phyloP scores from a whole-genome alignment of 176 grass and related monocot species.

The Raddia distichophylla region DNA sequence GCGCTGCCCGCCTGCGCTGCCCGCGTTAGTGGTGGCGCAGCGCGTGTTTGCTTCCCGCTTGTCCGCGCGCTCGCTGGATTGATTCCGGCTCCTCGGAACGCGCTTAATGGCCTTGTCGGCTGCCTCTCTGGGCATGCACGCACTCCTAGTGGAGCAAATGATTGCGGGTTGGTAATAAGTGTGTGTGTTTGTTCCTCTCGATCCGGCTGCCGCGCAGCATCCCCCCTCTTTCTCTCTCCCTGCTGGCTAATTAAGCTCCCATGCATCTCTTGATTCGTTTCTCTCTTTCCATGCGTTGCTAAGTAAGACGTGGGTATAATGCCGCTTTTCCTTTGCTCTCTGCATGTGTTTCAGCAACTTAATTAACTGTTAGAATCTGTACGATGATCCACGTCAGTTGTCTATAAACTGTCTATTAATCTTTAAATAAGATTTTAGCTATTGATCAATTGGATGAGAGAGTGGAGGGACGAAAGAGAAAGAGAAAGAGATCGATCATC shows the following conservation, averaged over 20 bases:
- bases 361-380: no score
- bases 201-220: background rate
- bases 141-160: slow-evolving; percentile 8
- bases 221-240: background rate
- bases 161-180: slow-evolving; percentile 31
- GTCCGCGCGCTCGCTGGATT: slow-evolving; percentile 32
- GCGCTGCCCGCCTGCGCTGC: no score
- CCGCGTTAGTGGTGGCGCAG: background rate
- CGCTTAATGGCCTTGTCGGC: slow-evolving; percentile 43
- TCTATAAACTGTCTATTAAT: no score
- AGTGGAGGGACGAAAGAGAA: no score
- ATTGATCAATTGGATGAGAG: no score
- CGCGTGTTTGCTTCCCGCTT: slow-evolving; percentile 40
- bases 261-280: background rate
- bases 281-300: slow-evolving; percentile 2
- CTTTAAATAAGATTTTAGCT: no score
- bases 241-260: no score
- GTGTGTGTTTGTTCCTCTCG: background rate
- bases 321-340: background rate
- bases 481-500: no score
- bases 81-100: slow-evolving; percentile 7
- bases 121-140: slow-evolving; percentile 34
- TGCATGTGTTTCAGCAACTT: background rate
- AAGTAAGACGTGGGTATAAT: background rate
- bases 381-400: no score